These are phyloP conservation scores for Knufia petricola DNA, from an alignment of 2,329 filamentous ascomycete species.

Conservation along the genomic window DNA sequence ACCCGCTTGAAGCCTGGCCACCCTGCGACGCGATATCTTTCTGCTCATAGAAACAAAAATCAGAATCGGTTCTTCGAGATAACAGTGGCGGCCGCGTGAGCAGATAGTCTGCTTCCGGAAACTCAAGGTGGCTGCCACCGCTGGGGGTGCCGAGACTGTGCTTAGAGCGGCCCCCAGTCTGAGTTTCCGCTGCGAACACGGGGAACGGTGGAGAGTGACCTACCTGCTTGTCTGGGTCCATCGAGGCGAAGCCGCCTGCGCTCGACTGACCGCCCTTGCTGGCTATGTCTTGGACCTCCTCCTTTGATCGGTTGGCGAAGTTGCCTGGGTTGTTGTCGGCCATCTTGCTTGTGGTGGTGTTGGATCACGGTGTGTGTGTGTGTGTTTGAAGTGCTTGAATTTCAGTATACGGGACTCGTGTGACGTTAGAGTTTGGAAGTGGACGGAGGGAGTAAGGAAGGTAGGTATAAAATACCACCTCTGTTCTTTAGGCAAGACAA, in stretches of 20 bases:
- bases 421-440: neutral
- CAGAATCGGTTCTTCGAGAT: no score
- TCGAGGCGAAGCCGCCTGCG: constrained; percentile 24
- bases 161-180: no score
- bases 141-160: neutral
- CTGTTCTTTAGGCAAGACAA: neutral
- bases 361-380: no score
- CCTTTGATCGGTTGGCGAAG: constrained; percentile 28
- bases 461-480: neutral
- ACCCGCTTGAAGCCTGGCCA: constrained; percentile 44
- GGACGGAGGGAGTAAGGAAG: neutral
- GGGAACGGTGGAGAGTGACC: neutral
- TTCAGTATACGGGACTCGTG: neutral
- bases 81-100: no score
- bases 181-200: no score
- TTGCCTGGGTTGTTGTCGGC: constrained; percentile 27
- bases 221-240: constrained; percentile 28
- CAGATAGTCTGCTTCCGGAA: no score
- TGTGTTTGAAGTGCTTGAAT: neutral
- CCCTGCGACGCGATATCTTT: constrained; percentile 47
- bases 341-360: constrained; percentile 8
- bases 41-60: constrained; percentile 27
- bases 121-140: no score
- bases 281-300: constrained; percentile 32
- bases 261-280: constrained; percentile 28